Percentiles rank a stretch among this genome's conserved stretches.
Conservation (phyloP, 768 basidiomycete species). For the Boletus rubroflammeus region DNA sequence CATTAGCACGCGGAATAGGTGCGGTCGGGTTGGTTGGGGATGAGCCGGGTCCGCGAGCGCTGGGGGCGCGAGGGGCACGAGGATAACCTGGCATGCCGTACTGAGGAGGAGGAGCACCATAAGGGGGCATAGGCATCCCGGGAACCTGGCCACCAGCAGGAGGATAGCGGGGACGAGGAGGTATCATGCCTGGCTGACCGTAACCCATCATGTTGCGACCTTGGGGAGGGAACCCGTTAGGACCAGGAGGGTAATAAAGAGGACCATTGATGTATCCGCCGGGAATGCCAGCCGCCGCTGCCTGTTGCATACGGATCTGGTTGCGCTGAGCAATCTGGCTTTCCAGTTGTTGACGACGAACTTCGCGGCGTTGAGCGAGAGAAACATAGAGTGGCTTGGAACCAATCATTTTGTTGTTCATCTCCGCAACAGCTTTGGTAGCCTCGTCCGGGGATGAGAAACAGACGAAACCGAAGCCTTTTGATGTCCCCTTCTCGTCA, state of each 20-base stretch:
- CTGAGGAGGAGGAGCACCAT: constrained; percentile 70
- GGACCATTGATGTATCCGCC: constrained; percentile 40
- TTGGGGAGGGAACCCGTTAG: constrained; percentile 70
- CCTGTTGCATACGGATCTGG: constrained; percentile 93
- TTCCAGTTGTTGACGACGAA: constrained; percentile 96
- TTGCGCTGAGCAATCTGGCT: constrained; percentile 98
- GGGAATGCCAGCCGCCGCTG: constrained; percentile 79
- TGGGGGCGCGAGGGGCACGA: constrained; percentile 56
- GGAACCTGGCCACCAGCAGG: constrained; percentile 66
- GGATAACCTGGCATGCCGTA: constrained; percentile 72
- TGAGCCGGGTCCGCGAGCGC: constrained; percentile 62
- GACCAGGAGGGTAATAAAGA: constrained; percentile 80
- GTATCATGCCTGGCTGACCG: constrained; percentile 86
- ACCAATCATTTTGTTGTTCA: constrained; percentile 99
- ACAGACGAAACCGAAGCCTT: constrained; percentile 99
- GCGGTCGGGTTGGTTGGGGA: constrained; percentile 65
- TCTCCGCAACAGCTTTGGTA: constrained; percentile 98
- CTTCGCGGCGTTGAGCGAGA: constrained; percentile 96
- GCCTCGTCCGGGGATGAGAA: constrained; percentile 98
- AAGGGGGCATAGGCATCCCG: constrained; percentile 77
- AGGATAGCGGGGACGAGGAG: constrained; percentile 81
- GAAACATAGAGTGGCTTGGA: constrained; percentile 98
- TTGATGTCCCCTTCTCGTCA: constrained; percentile 89
- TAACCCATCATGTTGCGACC: constrained; percentile 68
- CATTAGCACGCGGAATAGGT: constrained; percentile 64